phyloP scores from a whole-genome alignment of 2,329 filamentous ascomycete species.

The Alternaria brassicicola region DNA sequence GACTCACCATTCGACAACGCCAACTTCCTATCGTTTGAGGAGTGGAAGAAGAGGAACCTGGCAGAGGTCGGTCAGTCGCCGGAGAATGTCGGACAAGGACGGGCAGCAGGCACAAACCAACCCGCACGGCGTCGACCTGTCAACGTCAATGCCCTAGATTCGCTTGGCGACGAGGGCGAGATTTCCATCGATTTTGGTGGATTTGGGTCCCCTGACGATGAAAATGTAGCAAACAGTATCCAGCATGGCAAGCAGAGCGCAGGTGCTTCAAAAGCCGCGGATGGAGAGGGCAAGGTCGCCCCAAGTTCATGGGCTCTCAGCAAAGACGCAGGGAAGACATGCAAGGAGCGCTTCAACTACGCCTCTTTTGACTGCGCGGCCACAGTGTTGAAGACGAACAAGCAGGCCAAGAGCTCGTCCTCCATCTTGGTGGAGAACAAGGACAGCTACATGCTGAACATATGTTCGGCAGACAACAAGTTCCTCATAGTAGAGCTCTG shows the following conservation, averaged over 20 bases:
- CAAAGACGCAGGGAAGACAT: conserved; percentile 95
- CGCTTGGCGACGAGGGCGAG: conserved; percentile 85
- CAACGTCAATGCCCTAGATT: conserved; percentile 72
- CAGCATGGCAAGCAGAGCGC: conserved; percentile 23
- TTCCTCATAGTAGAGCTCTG: conserved; percentile 94
- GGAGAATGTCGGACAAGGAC: conserved; percentile 67
- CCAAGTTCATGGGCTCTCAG: conserved; percentile 61
- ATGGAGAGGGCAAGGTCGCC: conserved; percentile 37
- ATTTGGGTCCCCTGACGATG: conserved; percentile 57
- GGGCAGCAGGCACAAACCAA: conserved; percentile 52
- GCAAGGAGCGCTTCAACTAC: conserved; percentile 97
- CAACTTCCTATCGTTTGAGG: conserved; percentile 94
- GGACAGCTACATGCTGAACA: conserved; percentile 96
- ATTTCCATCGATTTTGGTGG: conserved; percentile 76
- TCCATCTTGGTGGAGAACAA: conserved; percentile 95
- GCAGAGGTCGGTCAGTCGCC: conserved; percentile 81
- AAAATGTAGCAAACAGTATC: conserved; percentile 22
- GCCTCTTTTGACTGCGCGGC: conserved; percentile 97
- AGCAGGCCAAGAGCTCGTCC: conserved; percentile 83
- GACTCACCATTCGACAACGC: conserved; percentile 74
- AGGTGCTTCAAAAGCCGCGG: conserved; percentile 21
- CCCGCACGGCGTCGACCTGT: conserved; percentile 59
- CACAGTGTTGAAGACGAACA: conserved; percentile 87
- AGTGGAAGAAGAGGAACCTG: conserved; percentile 95
- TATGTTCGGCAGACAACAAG: conserved; percentile 85